A percentile compares a stretch with the other conserved stretches of the same genome.
phyloP scores from a whole-genome alignment of 371 early-diverging fungal species.

The Coemansia sp. region DNA sequence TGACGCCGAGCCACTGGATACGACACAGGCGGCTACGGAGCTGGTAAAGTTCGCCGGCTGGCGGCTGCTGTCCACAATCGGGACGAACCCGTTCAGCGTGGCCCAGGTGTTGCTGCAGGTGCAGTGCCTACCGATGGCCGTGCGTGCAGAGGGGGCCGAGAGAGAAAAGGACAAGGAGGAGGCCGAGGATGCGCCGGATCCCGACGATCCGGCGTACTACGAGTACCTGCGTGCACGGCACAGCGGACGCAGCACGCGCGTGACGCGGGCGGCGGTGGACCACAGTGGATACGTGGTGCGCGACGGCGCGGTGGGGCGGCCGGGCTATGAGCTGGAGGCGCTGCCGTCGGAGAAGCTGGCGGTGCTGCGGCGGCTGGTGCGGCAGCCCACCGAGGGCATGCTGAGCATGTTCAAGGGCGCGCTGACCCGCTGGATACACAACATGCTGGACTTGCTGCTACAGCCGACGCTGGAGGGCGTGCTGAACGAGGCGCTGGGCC shows the following conservation, averaged over 20 bases:
- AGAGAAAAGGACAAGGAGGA: constrained; percentile 3
- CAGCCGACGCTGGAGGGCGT: constrained; percentile 73
- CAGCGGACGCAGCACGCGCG: constrained; percentile 14
- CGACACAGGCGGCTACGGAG: constrained; percentile 53
- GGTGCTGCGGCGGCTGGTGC: constrained; percentile 37
- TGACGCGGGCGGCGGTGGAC: constrained; percentile 30
- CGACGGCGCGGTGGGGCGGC: constrained; percentile 5
- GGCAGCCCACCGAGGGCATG: constrained; percentile 53
- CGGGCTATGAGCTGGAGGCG: constrained; percentile 49
- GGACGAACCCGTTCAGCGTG: constrained; percentile 73
- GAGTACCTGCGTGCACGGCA: constrained; percentile 46
- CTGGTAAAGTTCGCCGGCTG: constrained; percentile 62
- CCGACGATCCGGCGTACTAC: constrained; percentile 49
- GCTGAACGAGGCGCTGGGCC: constrained; percentile 71
- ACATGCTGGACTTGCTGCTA: constrained; percentile 65
- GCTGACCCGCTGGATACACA: constrained; percentile 68
- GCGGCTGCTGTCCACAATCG: constrained; percentile 64
- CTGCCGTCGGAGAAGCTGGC: constrained; percentile 33
- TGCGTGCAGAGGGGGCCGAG: constrained; percentile 30
- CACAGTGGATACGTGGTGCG: constrained; percentile 42
- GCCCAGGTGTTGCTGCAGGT: constrained; percentile 77
- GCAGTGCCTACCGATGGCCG: constrained; percentile 69
- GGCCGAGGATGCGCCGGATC: constrained; percentile 30
- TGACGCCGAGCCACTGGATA: constrained; percentile 24
- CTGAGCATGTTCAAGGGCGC: constrained; percentile 60